Evolutionary conservation across 192 early-diverging fungal genomes (phyloP).

Genomic region (Coemansia pectinata): DNA sequence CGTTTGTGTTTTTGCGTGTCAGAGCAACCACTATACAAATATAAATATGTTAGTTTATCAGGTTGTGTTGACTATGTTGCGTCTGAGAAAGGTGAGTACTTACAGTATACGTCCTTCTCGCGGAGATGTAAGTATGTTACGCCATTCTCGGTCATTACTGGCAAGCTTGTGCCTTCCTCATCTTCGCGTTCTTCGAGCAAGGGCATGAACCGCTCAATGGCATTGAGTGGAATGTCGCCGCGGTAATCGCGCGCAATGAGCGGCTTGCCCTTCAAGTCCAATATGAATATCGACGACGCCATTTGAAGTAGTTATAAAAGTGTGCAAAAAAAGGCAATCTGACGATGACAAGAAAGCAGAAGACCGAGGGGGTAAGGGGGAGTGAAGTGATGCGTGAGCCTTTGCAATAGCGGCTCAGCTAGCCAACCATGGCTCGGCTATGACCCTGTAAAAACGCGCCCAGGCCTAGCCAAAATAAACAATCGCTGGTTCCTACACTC

Average conservation of each 20-base stretch:
- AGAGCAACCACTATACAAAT: constrained; percentile 72
- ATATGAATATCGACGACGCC: constrained; percentile 82
- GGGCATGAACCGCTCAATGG: constrained; percentile 98
- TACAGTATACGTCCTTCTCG: constrained; percentile 90
- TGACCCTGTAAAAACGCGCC: neutral
- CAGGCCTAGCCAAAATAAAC: neutral
- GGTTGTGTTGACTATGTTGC: neutral
- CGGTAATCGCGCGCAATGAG: constrained; percentile 98
- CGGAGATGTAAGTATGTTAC: constrained; percentile 93
- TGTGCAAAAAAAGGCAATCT: neutral
- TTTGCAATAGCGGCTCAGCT: neutral
- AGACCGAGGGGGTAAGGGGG: neutral
- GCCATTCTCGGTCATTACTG: constrained; percentile 94
- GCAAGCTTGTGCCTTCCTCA: constrained; percentile 84
- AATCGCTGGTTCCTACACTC: neutral
- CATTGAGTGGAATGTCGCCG: constrained; percentile 95
- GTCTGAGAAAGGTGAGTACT: constrained; percentile 55
- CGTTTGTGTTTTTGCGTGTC: constrained; percentile 97
- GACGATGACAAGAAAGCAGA: neutral
- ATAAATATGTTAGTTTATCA: neutral
- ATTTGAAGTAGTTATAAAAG: constrained; percentile 16
- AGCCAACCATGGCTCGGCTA: neutral
- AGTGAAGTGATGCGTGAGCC: neutral
- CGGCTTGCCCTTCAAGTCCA: constrained; percentile 99
- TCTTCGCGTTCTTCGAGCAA: constrained; percentile 92